Conservation (phyloP, 768 basidiomycete genomes). For the Phaffia tasmanica region DNA sequence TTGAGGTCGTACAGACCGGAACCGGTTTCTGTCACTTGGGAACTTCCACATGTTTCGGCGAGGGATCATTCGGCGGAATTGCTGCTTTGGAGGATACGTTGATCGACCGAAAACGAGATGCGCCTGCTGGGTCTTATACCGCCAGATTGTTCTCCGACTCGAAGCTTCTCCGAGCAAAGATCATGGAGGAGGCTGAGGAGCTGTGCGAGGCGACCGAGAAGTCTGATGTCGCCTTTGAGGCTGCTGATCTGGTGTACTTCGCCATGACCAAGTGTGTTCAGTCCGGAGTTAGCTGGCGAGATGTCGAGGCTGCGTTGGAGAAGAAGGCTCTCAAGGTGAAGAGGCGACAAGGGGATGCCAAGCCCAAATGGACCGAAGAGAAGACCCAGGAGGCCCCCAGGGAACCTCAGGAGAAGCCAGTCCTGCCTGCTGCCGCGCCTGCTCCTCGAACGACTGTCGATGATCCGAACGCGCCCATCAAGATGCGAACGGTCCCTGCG, state of each 20-base stretch:
- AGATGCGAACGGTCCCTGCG: constrained; percentile 59
- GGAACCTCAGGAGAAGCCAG: constrained; percentile 27
- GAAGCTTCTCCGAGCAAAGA: constrained; percentile 75
- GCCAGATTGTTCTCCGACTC: constrained; percentile 70
- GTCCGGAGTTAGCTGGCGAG: constrained; percentile 65
- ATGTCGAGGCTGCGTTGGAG: constrained; percentile 75
- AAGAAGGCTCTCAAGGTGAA: constrained; percentile 75
- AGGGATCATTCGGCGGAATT: constrained; percentile 61
- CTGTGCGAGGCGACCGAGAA: constrained; percentile 68
- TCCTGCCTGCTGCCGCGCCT: constrained; percentile 29
- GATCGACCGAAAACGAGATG: constrained; percentile 54
- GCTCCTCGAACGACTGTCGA: constrained; percentile 28
- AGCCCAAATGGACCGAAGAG: constrained; percentile 49
- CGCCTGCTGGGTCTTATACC: constrained; percentile 88
- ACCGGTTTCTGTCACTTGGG: constrained; percentile 89
- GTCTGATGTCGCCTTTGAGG: constrained; percentile 83
- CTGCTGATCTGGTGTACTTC: constrained; percentile 91
- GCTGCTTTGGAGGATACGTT: constrained; percentile 71
- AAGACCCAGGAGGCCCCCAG: constrained; percentile 19
- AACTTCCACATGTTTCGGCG: constrained; percentile 65
- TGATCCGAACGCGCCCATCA: constrained; percentile 46
- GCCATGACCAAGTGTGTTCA: constrained; percentile 71
- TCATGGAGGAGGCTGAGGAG: constrained; percentile 97
- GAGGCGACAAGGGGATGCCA: constrained; percentile 80
- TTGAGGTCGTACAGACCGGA: constrained; percentile 73